phyloP scores from a whole-genome alignment of 345 rosid species.

The Dimocarpus longan region DNA sequence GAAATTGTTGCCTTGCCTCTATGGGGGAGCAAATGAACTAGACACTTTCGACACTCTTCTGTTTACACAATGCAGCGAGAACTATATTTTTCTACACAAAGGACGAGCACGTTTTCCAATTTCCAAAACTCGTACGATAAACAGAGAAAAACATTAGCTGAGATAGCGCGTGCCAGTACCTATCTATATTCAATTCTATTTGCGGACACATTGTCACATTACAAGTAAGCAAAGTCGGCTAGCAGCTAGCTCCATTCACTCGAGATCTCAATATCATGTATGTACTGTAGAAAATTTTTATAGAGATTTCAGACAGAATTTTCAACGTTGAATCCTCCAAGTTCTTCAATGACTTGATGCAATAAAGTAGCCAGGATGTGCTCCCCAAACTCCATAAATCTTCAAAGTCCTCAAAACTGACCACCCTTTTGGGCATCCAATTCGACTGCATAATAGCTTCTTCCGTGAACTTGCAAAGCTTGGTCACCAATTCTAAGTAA shows the following conservation, averaged over 20 bases:
- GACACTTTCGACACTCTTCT: background rate
- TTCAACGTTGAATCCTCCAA: slow-evolving; percentile 38
- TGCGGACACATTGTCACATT: background rate
- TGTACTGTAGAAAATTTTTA: background rate
- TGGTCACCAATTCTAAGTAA: slow-evolving; percentile 38
- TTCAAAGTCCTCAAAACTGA: slow-evolving; percentile 42
- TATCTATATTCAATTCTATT: background rate
- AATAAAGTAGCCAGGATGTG: slow-evolving; percentile 46
- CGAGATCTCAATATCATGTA: background rate
- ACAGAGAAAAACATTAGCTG: background rate
- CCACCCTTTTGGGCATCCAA: slow-evolving; percentile 39
- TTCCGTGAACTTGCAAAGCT: slow-evolving; percentile 46
- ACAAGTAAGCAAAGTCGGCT: slow-evolving; percentile 6
- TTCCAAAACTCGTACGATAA: background rate
- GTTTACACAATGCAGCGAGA: background rate
- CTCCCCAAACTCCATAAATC: slow-evolving; percentile 52
- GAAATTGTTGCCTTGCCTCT: background rate
- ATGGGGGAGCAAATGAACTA: background rate
- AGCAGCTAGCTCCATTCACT: slow-evolving; percentile 22
- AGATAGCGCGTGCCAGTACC: slow-evolving; percentile 16
- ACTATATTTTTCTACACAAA: background rate
- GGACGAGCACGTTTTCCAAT: background rate
- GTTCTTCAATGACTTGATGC: slow-evolving; percentile 39
- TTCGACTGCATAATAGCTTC: slow-evolving; percentile 46
- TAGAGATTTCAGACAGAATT: background rate